Percentiles rank a stretch among this genome's conserved stretches.
These are phyloP conservation scores for Coriolopsis trogii DNA, from an alignment of 1,284 basidiomycete species.

Conservation along the genomic window DNA sequence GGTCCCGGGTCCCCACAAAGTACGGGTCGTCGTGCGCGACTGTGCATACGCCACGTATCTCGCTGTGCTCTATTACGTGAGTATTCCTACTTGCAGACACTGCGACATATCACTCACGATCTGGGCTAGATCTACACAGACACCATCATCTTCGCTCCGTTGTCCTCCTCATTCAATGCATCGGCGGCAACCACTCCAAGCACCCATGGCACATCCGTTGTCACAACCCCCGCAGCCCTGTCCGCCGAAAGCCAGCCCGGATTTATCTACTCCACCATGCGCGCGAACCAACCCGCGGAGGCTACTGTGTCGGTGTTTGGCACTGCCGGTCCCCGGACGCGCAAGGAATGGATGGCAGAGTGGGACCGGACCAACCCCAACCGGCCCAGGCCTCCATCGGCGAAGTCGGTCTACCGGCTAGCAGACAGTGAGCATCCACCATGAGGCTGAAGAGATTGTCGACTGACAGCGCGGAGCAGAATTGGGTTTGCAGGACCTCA, in stretches of 20 bases:
- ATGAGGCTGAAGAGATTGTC: not conserved
- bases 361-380: conserved; percentile 64
- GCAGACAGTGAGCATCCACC: conserved; percentile 66
- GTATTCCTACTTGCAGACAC: conserved; percentile 23
- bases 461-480: conserved; percentile 40
- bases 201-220: conserved; percentile 1
- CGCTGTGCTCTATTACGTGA: conserved; percentile 82
- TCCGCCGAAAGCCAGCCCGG: conserved; percentile 40
- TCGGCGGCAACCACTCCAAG: conserved; percentile 27
- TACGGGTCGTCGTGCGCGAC: conserved; percentile 71
- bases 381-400: conserved; percentile 78
- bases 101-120: not conserved
- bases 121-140: conserved; percentile 80
- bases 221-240: conserved; percentile 22
- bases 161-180: conserved; percentile 67
- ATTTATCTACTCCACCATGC: conserved; percentile 16
- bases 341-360: conserved; percentile 66
- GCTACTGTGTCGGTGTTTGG: conserved; percentile 8
- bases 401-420: conserved; percentile 87
- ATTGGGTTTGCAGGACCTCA: conserved; percentile 69
- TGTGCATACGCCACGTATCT: conserved; percentile 84
- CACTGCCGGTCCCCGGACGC: conserved; percentile 40
- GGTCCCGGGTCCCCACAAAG: conserved; percentile 47
- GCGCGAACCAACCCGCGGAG: conserved; percentile 20
- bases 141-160: conserved; percentile 80